Evolutionary conservation across 192 early-diverging fungal genomes (phyloP).

Genomic region (Diversispora epigaea): DNA sequence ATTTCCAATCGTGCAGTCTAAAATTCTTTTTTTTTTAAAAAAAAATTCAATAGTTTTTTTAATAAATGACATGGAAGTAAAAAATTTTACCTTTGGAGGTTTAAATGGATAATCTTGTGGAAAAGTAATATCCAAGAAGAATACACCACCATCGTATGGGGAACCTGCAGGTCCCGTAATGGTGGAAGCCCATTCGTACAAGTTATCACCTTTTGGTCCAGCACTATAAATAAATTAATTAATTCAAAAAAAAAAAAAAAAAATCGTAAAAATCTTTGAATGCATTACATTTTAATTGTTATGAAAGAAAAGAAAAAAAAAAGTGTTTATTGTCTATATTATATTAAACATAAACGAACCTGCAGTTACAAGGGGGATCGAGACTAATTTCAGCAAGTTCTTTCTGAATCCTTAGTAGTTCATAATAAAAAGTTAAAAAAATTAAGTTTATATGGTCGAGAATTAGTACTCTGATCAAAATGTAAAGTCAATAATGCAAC

Average conservation of each 20-base stretch:
- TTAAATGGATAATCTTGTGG: slow-evolving; percentile 95
- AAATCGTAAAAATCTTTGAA: neutral
- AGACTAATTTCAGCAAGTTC: slow-evolving; percentile 96
- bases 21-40: too few relatives aligned
- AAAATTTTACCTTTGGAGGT: slow-evolving; percentile 75
- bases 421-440: slow-evolving; percentile 10
- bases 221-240: slow-evolving; percentile 54
- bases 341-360: slow-evolving; percentile 37
- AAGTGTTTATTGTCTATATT: neutral
- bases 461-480: neutral
- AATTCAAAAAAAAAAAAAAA: slow-evolving; percentile 4
- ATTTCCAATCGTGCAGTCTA: too few relatives aligned
- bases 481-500: neutral
- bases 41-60: neutral
- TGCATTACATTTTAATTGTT: neutral
- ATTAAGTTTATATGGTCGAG: neutral
- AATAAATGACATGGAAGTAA: neutral
- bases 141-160: slow-evolving; percentile 88
- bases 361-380: slow-evolving; percentile 93
- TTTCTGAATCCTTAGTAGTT: slow-evolving; percentile 78
- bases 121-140: slow-evolving; percentile 91
- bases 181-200: slow-evolving; percentile 96
- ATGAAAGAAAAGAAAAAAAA: too few relatives aligned
- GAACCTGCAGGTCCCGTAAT: slow-evolving; percentile 87
- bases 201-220: slow-evolving; percentile 92